A percentile compares a stretch with the other conserved stretches of the same genome.
These are phyloP conservation scores for Plasmodium gallinaceum DNA, from an alignment of 169 alveolate genomes.

Conservation along the genomic window DNA sequence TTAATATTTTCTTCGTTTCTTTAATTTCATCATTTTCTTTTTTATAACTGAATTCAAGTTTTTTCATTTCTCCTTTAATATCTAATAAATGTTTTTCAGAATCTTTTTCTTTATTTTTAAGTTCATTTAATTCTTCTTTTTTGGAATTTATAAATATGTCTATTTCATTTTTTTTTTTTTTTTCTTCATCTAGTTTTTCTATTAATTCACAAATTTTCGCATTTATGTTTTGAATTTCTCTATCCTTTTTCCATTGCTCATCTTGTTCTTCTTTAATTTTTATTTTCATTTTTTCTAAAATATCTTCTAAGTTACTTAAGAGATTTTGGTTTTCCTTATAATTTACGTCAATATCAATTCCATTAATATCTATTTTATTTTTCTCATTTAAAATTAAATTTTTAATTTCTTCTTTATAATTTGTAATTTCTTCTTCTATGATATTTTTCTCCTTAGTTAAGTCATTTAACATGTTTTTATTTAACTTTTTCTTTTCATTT, in stretches of 20 bases:
- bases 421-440: constrained; percentile 46
- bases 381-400: constrained; percentile 36
- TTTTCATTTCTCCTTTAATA: constrained; percentile 9
- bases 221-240: constrained; percentile 78
- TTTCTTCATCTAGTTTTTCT: constrained; percentile 32
- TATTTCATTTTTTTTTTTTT: constrained; percentile 39
- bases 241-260: constrained; percentile 78
- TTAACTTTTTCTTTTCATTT: constrained; percentile 30
- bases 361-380: background rate
- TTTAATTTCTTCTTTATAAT: constrained; percentile 49
- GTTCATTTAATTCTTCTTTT: constrained; percentile 8
- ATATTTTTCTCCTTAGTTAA: constrained; percentile 31
- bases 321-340: background rate
- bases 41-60: constrained; percentile 7
- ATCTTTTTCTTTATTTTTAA: constrained; percentile 12
- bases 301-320: background rate
- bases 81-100: background rate
- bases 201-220: constrained; percentile 64
- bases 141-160: constrained; percentile 2
- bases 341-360: background rate
- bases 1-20: background rate
- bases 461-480: constrained; percentile 21
- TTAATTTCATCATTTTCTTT: background rate
- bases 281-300: constrained; percentile 18
- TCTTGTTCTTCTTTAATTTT: constrained; percentile 85